Percentiles rank a stretch among this genome's conserved stretches.
Evolutionary conservation across 345 rosid genomes (phyloP).

Genomic region (Xanthoceras sorbifolium): DNA sequence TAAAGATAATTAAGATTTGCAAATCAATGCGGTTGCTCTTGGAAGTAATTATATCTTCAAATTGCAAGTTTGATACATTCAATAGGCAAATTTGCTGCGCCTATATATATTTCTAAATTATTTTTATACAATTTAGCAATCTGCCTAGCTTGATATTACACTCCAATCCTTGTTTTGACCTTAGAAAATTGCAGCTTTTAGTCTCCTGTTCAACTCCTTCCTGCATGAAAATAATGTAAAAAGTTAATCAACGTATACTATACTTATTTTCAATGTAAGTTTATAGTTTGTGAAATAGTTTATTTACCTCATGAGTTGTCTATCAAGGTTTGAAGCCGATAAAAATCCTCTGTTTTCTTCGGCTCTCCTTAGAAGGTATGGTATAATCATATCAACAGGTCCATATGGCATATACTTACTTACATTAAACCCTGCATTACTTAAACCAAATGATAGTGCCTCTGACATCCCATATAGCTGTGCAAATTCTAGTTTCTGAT

Average conservation of each 20-base stretch:
- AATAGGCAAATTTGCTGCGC: neutral
- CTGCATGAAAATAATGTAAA: constrained; percentile 33
- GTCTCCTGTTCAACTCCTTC: constrained; percentile 70
- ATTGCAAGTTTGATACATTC: neutral
- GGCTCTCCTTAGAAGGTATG: constrained; percentile 84
- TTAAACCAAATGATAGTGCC: constrained; percentile 68
- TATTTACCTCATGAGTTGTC: constrained; percentile 69
- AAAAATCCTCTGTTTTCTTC: constrained; percentile 89
- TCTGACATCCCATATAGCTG: constrained; percentile 94
- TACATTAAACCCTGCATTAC: constrained; percentile 82
- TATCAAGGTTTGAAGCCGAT: constrained; percentile 62
- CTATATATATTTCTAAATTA: constrained; percentile 1
- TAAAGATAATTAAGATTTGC: too few species aligned
- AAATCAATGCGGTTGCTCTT: too few species aligned
- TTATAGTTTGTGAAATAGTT: too few species aligned
- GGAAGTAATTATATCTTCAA: too few species aligned
- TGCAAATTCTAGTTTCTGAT: constrained; percentile 70
- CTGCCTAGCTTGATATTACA: neutral
- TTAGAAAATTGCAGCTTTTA: constrained; percentile 41
- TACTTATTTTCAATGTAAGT: too few species aligned
- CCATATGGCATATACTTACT: constrained; percentile 93
- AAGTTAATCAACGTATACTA: too few species aligned
- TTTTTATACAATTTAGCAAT: neutral
- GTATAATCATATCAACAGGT: constrained; percentile 67
- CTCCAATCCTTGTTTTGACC: constrained; percentile 1